Evolutionary conservation across 2,329 filamentous ascomycete genomes (phyloP), one percentile per base, ranked within the genome.

Genomic region (Ustulina deusta): DNA sequence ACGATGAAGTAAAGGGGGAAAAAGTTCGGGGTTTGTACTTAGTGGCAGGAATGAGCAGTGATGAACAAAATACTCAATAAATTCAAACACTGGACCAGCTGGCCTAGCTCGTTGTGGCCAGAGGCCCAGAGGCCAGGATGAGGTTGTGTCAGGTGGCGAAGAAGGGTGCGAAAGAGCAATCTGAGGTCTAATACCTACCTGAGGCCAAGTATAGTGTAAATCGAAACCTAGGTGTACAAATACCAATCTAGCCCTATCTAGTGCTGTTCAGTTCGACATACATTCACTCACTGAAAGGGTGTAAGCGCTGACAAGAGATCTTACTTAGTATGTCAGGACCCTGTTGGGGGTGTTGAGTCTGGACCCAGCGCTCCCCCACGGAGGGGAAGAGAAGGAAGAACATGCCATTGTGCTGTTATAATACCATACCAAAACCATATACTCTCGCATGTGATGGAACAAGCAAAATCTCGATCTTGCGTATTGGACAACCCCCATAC

Each of bases 1-100:
- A 89, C 87, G 74, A 89, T 90, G 87, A 75, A 74, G 40, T 73
- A 71, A 66, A 40, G 6, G 68, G 44, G 6, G 68, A 54, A 44
- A 20, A 40, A 48, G 42, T 7, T 2, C 15, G 3, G 25, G 20
- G 36, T 42, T 7, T 63, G 48, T 60, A 51, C 32, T 11, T 56
- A 58, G 59, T 34, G 29, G 36, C 27, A 63, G 54, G 32, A 20
- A 63, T 46, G 38, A 25, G 36, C n/a, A 49, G 42, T 4, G 34
- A 61, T 55, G 36, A 44, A 57, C 40, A 29, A n/a, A 63, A 48
- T 11, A 52, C 55, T 55, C 10, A 32, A 34, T 7, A 15, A 38
- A 17, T 29, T 6, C 1, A 29, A n/a, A 56, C 55, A 32, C 4
- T 11, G n/a, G 25, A n/a, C 46, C 10, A 32, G 34, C 13, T 36